Evolutionary conservation across 176 grass and related monocot genomes (phyloP).

Genomic region (Oryza glaberrima): DNA sequence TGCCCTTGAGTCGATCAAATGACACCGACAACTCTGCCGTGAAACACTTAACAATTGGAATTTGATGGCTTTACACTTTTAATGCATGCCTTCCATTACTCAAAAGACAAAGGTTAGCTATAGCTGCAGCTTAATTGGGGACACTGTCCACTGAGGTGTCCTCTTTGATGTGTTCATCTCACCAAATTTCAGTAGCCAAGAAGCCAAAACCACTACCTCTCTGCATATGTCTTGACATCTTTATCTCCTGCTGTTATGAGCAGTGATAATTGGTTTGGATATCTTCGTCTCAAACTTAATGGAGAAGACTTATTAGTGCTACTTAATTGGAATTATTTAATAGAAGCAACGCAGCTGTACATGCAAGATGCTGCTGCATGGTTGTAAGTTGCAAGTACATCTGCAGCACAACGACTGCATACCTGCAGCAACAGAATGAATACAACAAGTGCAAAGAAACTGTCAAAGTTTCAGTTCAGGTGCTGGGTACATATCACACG

Average conservation of each 20-base stretch:
- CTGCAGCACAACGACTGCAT: conserved; percentile 21
- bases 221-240: neutral
- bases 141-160: conserved; percentile 17
- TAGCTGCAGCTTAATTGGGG: neutral
- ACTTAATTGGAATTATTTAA: neutral
- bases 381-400: neutral
- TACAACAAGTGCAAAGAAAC: neutral
- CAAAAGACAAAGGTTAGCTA: conserved; percentile 7
- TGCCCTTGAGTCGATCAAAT: neutral
- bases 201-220: conserved; percentile 26
- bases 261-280: neutral
- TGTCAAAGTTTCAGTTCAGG: conserved; percentile 34
- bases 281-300: neutral
- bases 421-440: conserved; percentile 37
- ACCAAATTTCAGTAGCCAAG: conserved; percentile 47
- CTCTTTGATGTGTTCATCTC: conserved; percentile 39
- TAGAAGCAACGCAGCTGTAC: neutral
- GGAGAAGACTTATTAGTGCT: neutral
- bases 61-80: conserved; percentile 13
- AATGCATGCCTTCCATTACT: neutral
- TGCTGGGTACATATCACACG: conserved; percentile 2
- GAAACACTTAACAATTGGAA: conserved; percentile 15
- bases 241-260: neutral
- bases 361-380: neutral
- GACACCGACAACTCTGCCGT: neutral